Percentiles rank a stretch among this genome's conserved stretches.
Conservation (phyloP, 2,329 filamentous ascomycete genomes). For the Dactylellina cionopaga region DNA sequence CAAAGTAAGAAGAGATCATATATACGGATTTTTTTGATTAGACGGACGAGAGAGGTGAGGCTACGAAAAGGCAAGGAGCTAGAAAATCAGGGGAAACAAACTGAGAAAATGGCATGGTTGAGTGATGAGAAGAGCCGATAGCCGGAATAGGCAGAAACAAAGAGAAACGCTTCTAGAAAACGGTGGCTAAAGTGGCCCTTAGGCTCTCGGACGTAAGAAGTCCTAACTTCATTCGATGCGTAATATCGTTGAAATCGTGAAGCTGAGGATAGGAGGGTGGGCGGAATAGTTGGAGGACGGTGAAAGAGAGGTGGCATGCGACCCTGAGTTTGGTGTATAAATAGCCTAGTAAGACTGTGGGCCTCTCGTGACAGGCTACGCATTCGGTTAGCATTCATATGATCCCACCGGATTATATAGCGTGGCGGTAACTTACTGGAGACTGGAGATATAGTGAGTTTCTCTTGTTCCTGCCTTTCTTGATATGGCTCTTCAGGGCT, state of each 20-base stretch:
- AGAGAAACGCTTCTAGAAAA: background rate
- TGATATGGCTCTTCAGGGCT: constrained; percentile 97
- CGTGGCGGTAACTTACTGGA: constrained; percentile 22
- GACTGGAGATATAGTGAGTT: constrained; percentile 46
- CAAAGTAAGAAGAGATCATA: background rate
- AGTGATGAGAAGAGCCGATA: too few species aligned
- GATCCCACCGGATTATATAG: too few species aligned
- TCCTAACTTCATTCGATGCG: constrained; percentile 5
- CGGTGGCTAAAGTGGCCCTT: background rate
- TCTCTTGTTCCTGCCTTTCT: constrained; percentile 73
- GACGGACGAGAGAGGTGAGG: too few species aligned
- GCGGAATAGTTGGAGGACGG: background rate
- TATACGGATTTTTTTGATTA: background rate
- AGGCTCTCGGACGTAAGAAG: background rate
- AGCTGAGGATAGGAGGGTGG: background rate
- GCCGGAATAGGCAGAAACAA: background rate
- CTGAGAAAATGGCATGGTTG: too few species aligned
- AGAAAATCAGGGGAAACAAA: too few species aligned
- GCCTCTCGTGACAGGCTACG: constrained; percentile 30
- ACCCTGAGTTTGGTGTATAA: background rate
- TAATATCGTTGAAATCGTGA: constrained; percentile 2
- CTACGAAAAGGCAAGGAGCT: too few species aligned
- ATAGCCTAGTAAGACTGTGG: constrained; percentile 47
- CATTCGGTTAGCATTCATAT: constrained; percentile 2
- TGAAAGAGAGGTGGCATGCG: background rate